phyloP scores from a whole-genome alignment of 2,329 filamentous ascomycete genomes.

The Amphichorda felina region DNA sequence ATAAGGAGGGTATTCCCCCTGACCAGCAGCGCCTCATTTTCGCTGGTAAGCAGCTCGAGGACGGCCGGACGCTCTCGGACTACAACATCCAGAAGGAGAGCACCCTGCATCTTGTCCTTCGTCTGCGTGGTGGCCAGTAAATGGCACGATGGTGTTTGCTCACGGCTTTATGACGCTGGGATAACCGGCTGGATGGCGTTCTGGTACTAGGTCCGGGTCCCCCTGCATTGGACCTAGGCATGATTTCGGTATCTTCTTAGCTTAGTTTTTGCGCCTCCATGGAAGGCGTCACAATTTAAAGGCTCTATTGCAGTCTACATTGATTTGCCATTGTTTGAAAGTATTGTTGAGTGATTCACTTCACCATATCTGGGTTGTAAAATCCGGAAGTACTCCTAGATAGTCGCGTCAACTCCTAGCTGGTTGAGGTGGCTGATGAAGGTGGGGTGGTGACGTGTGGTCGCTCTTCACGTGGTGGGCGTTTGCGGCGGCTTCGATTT shows the following conservation, averaged over 20 bases:
- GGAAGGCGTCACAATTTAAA: background rate
- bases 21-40: slow-evolving; percentile 96
- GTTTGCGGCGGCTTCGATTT: too few relatives aligned
- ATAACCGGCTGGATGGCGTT: slow-evolving; percentile 3
- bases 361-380: too few relatives aligned
- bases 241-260: too few relatives aligned
- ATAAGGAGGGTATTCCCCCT: slow-evolving; percentile 97
- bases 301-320: background rate
- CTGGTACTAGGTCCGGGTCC: slow-evolving; percentile 3
- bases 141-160: background rate
- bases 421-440: too few relatives aligned
- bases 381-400: too few relatives aligned
- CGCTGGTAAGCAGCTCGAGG: slow-evolving; percentile 90
- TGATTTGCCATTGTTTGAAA: background rate
- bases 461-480: too few relatives aligned
- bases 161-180: background rate
- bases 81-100: slow-evolving; percentile 97
- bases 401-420: too few relatives aligned
- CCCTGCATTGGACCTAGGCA: too few relatives aligned
- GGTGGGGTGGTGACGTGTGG: too few relatives aligned
- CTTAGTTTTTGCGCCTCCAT: too few relatives aligned
- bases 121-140: slow-evolving; percentile 65
- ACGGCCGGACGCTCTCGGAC: slow-evolving; percentile 79
- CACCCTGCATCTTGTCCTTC: slow-evolving; percentile 76
- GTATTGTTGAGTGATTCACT: too few relatives aligned